phyloP scores from a whole-genome alignment of 768 basidiomycete genomes.

The Omphalotus guepiniiformis region DNA sequence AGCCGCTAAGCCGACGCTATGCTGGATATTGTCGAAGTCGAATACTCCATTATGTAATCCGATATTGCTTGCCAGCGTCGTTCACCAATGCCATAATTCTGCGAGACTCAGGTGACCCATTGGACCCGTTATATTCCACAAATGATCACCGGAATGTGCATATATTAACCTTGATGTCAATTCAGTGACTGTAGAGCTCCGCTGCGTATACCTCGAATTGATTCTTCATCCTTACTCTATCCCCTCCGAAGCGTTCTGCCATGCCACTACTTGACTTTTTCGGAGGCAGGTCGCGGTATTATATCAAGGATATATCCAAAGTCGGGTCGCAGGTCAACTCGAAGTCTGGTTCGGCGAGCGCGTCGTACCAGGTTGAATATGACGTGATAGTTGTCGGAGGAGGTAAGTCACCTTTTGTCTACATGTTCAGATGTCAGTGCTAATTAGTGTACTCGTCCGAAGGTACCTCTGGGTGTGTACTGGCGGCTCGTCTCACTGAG shows the following conservation, averaged over 20 bases:
- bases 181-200: too few relatives aligned
- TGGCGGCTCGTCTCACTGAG: constrained; percentile 56
- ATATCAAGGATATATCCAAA: constrained; percentile 11
- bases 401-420: constrained; percentile 32
- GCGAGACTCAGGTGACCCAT: too few relatives aligned
- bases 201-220: too few relatives aligned
- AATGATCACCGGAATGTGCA: too few relatives aligned
- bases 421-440: background rate
- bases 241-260: background rate
- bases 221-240: background rate
- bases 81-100: too few relatives aligned
- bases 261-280: constrained; percentile 9
- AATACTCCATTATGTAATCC: too few relatives aligned
- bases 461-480: constrained; percentile 61
- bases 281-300: constrained; percentile 4
- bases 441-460: constrained; percentile 8
- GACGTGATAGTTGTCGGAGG: constrained; percentile 55
- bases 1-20: too few relatives aligned
- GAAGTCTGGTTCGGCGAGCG: background rate
- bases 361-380: constrained; percentile 18
- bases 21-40: too few relatives aligned
- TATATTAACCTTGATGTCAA: too few relatives aligned
- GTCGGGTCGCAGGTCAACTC: constrained; percentile 10
- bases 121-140: too few relatives aligned
- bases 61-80: too few relatives aligned